A percentile compares a stretch with the other conserved stretches of the same genome.
Evolutionary conservation across 345 rosid genomes (phyloP).

Genomic region (Syzygium aqueum): DNA sequence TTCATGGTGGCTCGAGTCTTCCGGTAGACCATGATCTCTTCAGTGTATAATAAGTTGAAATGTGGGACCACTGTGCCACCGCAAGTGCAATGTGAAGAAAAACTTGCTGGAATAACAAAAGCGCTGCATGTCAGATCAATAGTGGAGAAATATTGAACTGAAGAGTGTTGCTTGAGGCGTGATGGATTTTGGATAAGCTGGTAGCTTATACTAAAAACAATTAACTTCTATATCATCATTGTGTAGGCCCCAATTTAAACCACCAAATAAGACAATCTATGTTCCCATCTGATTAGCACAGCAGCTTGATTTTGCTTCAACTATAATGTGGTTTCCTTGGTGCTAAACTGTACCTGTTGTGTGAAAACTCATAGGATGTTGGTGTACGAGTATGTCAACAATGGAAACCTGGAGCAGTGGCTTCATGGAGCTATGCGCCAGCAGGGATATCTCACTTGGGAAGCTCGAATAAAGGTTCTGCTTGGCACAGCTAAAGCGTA

Average conservation of each 20-base stretch:
- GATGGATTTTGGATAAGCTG: neutral
- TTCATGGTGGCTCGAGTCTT: neutral
- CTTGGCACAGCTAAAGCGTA: slow-evolving; percentile 91
- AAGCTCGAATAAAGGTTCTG: slow-evolving; percentile 66
- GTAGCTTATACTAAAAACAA: neutral
- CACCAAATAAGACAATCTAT: neutral
- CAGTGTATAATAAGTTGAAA: neutral
- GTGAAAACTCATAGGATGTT: slow-evolving; percentile 32
- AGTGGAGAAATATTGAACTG: neutral
- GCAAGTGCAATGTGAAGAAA: neutral
- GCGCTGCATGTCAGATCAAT: neutral
- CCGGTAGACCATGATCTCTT: neutral
- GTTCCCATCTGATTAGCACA: neutral
- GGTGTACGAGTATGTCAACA: slow-evolving; percentile 77
- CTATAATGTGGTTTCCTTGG: neutral
- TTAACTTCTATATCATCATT: neutral
- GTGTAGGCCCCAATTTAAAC: neutral
- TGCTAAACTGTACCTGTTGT: neutral
- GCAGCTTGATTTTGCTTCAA: neutral
- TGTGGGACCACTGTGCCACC: neutral
- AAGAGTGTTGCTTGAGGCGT: neutral
- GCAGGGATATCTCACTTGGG: slow-evolving; percentile 81
- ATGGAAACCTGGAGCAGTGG: slow-evolving; percentile 86
- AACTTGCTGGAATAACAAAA: neutral
- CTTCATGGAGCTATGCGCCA: slow-evolving; percentile 82